Conservation (phyloP, 1,284 basidiomycete genomes). For the Mycena citricolor region DNA sequence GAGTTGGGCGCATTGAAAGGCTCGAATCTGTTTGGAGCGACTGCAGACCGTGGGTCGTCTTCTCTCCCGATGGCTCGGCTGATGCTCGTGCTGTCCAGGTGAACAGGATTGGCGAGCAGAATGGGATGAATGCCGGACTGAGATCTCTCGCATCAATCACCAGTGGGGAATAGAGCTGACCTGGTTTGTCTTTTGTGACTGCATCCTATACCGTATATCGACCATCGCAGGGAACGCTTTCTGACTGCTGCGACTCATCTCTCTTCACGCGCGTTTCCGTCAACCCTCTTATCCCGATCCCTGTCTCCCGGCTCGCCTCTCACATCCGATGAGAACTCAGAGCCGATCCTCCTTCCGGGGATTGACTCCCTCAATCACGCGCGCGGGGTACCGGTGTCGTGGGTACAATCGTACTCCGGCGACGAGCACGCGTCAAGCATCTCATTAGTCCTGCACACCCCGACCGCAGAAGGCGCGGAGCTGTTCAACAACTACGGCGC, state of each 20-base stretch:
- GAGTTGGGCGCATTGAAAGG: constrained; percentile 72
- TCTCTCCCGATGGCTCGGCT: background rate
- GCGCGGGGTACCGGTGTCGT: constrained; percentile 72
- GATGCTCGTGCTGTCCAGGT: constrained; percentile 3
- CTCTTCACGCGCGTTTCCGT: constrained; percentile 88
- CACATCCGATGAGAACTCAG: constrained; percentile 54
- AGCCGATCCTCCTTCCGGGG: constrained; percentile 83
- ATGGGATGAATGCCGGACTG: constrained; percentile 49
- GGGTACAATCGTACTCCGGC: constrained; percentile 44
- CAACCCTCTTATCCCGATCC: constrained; percentile 54
- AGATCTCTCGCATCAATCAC: constrained; percentile 38
- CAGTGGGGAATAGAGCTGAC: constrained; percentile 56
- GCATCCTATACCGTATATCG: background rate
- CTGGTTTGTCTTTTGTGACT: constrained; percentile 52
- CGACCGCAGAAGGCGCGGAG: constrained; percentile 49
- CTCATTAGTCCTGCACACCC: constrained; percentile 49
- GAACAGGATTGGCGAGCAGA: constrained; percentile 58
- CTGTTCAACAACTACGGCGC: constrained; percentile 89
- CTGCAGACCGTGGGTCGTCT: constrained; percentile 51
- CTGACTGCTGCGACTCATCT: constrained; percentile 72
- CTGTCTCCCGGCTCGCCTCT: constrained; percentile 47
- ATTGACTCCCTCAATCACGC: constrained; percentile 84
- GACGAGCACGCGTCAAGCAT: constrained; percentile 18
- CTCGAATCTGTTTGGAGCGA: constrained; percentile 77
- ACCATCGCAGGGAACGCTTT: constrained; percentile 63